These are phyloP conservation scores for Cardamine occulta DNA, from an alignment of 345 rosid genomes.

Conservation along the genomic window DNA sequence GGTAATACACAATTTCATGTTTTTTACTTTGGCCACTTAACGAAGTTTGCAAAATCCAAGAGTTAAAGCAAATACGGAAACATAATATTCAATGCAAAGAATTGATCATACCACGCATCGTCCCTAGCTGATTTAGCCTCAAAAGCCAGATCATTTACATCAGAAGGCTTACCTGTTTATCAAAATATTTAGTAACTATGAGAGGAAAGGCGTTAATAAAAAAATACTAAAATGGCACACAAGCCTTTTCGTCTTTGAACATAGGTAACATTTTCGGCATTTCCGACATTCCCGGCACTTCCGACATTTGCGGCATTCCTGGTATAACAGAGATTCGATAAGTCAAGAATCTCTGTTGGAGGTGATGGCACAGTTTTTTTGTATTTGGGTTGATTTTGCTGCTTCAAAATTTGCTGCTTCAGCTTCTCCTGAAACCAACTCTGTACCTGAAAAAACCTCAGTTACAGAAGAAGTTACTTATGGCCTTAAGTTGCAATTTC, in stretches of 20 bases:
- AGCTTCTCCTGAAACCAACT: constrained; percentile 67
- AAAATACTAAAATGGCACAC: constrained; percentile 17
- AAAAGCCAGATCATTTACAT: constrained; percentile 63
- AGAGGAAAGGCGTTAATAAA: neutral
- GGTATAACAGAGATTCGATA: constrained; percentile 41
- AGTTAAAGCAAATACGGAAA: neutral
- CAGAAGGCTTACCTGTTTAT: constrained; percentile 42
- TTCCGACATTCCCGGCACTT: constrained; percentile 23
- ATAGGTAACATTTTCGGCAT: constrained; percentile 28
- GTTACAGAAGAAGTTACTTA: constrained; percentile 9
- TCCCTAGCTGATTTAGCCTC: constrained; percentile 84
- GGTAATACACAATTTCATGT: neutral
- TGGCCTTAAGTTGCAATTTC: neutral
- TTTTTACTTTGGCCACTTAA: constrained; percentile 5
- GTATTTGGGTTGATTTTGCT: constrained; percentile 28
- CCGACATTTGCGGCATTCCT: constrained; percentile 15
- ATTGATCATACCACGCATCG: constrained; percentile 65
- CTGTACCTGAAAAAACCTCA: constrained; percentile 54
- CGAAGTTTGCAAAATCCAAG: constrained; percentile 3
- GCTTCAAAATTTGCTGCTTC: constrained; percentile 38
- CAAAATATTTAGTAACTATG: constrained; percentile 1
- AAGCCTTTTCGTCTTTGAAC: constrained; percentile 52
- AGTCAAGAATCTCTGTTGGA: constrained; percentile 38
- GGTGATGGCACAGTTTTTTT: constrained; percentile 39
- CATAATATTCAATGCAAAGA: constrained; percentile 15